Evolutionary conservation across 139 green algal species (phyloP), one percentile per base, ranked within the genome.

Genomic region (Micractinium sp.): DNA sequence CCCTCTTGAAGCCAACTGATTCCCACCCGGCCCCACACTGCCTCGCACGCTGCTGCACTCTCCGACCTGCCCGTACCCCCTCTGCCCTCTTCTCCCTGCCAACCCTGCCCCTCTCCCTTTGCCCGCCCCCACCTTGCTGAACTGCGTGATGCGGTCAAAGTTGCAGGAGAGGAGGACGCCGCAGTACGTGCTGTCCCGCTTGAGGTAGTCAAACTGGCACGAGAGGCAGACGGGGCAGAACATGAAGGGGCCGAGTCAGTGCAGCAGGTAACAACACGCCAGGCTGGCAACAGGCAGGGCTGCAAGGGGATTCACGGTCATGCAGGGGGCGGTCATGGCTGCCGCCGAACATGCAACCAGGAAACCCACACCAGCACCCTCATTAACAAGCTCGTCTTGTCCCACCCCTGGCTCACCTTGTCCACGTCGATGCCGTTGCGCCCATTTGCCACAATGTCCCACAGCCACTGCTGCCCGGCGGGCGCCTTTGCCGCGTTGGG

Each of bases 401-500:
- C 47, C 47, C 47, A 56, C 47, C n/a, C n/a, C 47, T 56, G 47
- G 19, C 92, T 82, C 89, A 88, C 84, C 84, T 97, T 97, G 93
- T 97, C 96, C 61, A 98, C 94, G 81, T 98, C 97, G 20, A 98
- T 94, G 80, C 90, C 82, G 87, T 96, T 98, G 74, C 91, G 75
- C 2, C 93, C 90, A 89, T 98, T 98, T 81, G 94, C 94, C 38
- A 98, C 95, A 41, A 98, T 97, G 81, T 98, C 96, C 75, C 85
- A 95, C 79, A 97, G 89, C 82, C 93, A 98, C 25, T 90, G 78
- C 80, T 95, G 94, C 60, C 77, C 88, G 14, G 35, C 31, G n/a
- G 47, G 71, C 35, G 84, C 36, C 33, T 29, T 29, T 29, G 31
- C 12, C 2, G 19, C 61, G 19, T 2, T 63, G 29, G 19, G 47